These are phyloP conservation scores for Craterostigma plantagineum DNA, from an alignment of 257 asterid species.

Conservation along the genomic window DNA sequence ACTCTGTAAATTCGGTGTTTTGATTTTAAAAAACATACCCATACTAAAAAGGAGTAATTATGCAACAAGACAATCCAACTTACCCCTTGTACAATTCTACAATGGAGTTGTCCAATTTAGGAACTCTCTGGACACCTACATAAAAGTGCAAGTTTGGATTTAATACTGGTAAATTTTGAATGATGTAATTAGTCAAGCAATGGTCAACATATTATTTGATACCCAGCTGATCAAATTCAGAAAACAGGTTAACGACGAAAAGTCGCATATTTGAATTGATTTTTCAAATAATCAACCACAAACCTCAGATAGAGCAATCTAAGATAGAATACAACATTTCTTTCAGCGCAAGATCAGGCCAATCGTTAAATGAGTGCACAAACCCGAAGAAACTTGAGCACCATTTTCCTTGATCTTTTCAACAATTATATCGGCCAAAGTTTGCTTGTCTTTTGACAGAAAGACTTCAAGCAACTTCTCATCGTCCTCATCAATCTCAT, in stretches of 20 bases:
- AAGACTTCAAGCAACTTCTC: constrained; percentile 60
- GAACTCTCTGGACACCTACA: constrained; percentile 42
- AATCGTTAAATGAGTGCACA: background rate
- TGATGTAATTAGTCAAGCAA: too few species aligned
- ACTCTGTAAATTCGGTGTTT: constrained; percentile 25
- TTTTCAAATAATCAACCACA: too few species aligned
- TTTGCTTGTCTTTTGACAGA: constrained; percentile 40
- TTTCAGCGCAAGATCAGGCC: too few species aligned
- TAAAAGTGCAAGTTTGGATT: constrained; percentile 2
- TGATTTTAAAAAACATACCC: too few species aligned
- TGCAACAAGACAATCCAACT: constrained; percentile 2
- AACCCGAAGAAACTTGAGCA: constrained; percentile 75
- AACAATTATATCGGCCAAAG: constrained; percentile 66
- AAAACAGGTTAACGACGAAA: too few species aligned
- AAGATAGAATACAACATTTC: too few species aligned
- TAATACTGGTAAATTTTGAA: too few species aligned
- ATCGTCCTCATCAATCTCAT: constrained; percentile 51
- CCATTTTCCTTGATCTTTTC: constrained; percentile 56
- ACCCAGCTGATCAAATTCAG: too few species aligned
- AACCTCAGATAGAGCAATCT: too few species aligned
- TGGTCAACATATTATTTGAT: too few species aligned
- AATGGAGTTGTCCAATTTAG: constrained; percentile 60
- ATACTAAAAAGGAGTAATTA: background rate
- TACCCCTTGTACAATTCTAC: constrained; percentile 85
- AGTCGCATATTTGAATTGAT: too few species aligned